Conservation (phyloP, 1,284 basidiomycete genomes). For the Fistulinella staudtii region DNA sequence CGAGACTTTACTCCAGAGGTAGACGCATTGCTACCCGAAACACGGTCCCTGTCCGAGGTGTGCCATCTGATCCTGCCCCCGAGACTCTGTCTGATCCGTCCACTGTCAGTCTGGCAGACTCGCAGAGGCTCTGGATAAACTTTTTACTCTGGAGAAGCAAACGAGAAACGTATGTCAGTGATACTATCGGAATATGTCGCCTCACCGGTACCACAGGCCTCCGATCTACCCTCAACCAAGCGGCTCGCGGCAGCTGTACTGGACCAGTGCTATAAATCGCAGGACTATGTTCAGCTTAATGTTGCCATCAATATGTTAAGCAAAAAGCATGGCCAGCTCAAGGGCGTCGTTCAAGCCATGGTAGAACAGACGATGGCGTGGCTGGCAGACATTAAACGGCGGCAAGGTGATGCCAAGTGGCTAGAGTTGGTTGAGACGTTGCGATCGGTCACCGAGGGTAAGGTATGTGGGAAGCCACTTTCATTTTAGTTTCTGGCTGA, state of each 20-base stretch:
- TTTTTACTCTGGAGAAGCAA: slow-evolving; percentile 91
- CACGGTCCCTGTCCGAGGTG: slow-evolving; percentile 55
- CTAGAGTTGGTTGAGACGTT: slow-evolving; percentile 86
- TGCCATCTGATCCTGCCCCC: background rate
- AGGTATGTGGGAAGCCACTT: slow-evolving; percentile 49
- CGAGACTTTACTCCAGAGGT: slow-evolving; percentile 73
- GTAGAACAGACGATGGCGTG: slow-evolving; percentile 84
- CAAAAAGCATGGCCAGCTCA: slow-evolving; percentile 98
- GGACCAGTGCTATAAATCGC: slow-evolving; percentile 69
- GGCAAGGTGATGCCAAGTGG: slow-evolving; percentile 74
- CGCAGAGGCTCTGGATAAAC: slow-evolving; percentile 85
- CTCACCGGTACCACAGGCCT: slow-evolving; percentile 56
- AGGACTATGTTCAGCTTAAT: slow-evolving; percentile 71
- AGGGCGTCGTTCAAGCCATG: slow-evolving; percentile 85
- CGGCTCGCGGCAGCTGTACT: slow-evolving; percentile 75
- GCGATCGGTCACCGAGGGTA: slow-evolving; percentile 92
- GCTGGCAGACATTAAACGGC: slow-evolving; percentile 69
- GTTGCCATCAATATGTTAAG: slow-evolving; percentile 70
- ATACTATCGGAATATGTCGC: background rate
- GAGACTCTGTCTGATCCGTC: slow-evolving; percentile 2
- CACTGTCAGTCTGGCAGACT: slow-evolving; percentile 68
- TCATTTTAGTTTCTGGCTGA: background rate
- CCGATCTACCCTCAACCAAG: slow-evolving; percentile 89
- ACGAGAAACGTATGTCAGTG: slow-evolving; percentile 77
- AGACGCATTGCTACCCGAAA: slow-evolving; percentile 56